Percentiles rank a stretch among this genome's conserved stretches.
Conservation (phyloP, 345 rosid genomes). For the Populus deltoides region DNA sequence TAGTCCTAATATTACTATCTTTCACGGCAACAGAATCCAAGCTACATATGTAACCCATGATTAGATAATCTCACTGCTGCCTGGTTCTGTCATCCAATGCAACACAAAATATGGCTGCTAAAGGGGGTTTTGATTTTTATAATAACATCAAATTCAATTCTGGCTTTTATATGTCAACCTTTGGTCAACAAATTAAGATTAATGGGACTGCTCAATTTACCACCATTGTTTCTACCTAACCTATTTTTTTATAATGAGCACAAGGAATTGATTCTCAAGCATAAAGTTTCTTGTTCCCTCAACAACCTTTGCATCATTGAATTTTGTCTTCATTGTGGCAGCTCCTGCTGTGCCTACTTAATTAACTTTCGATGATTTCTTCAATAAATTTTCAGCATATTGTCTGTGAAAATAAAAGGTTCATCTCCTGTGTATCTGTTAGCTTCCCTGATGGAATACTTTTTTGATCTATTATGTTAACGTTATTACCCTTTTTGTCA, state of each 20-base stretch:
- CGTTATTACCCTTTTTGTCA: constrained; percentile 14
- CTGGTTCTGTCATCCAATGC: neutral
- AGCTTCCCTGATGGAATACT: neutral
- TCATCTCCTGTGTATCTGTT: constrained; percentile 6
- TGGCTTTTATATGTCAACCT: neutral
- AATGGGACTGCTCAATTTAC: neutral
- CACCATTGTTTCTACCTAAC: neutral
- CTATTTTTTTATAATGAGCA: neutral
- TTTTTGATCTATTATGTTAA: constrained; percentile 8
- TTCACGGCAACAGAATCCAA: neutral
- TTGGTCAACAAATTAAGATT: neutral
- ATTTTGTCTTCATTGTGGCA: constrained; percentile 1
- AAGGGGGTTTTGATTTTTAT: neutral
- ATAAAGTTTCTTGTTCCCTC: neutral
- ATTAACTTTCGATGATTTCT: neutral
- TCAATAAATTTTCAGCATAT: neutral
- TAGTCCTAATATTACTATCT: neutral
- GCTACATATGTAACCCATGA: neutral
- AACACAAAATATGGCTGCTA: neutral
- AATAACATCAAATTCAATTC: neutral
- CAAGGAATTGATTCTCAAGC: neutral
- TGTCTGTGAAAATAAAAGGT: constrained; percentile 3
- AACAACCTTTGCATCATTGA: neutral
- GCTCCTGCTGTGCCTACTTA: neutral
- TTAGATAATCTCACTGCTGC: neutral